phyloP scores from a whole-genome alignment of 257 asterid species.

The Nicotiana obtusifolia region DNA sequence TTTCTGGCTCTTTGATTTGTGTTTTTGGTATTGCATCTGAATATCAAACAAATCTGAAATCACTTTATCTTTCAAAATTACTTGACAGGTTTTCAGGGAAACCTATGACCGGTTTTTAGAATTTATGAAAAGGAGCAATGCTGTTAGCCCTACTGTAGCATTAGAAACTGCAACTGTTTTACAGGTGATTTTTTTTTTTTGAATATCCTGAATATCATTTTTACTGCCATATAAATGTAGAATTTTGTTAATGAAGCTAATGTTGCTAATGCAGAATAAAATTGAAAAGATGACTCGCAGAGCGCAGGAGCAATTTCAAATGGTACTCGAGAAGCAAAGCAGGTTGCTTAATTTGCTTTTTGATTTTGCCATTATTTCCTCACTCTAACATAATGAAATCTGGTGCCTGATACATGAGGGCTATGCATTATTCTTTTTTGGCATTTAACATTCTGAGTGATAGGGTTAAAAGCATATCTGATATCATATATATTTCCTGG shows the following conservation, averaged over 20 bases:
- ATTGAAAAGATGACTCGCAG: conserved; percentile 90
- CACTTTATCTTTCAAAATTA: background rate
- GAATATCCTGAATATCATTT: background rate
- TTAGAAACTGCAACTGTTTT: conserved; percentile 91
- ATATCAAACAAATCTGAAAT: background rate
- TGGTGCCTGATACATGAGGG: background rate
- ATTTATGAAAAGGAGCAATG: conserved; percentile 89
- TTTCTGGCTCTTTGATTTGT: background rate
- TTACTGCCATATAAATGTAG: background rate
- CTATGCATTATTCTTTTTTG: background rate
- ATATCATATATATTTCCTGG: background rate
- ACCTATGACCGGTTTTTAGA: conserved; percentile 79
- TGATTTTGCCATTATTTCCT: background rate
- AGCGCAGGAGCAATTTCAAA: conserved; percentile 98
- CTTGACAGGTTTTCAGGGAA: conserved; percentile 65
- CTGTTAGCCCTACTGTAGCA: conserved; percentile 90
- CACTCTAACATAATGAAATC: background rate
- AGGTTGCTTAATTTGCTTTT: conserved; percentile 44
- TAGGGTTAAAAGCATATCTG: background rate
- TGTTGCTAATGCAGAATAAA: conserved; percentile 58
- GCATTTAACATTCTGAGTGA: background rate
- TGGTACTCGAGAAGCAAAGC: conserved; percentile 96
- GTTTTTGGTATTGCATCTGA: background rate
- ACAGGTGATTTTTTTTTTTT: conserved; percentile 55
- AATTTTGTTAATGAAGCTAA: conserved; percentile 32